Evolutionary conservation across 148 eudicot genomes (phyloP).

Genomic region (Tetragonia tetragonoides): DNA sequence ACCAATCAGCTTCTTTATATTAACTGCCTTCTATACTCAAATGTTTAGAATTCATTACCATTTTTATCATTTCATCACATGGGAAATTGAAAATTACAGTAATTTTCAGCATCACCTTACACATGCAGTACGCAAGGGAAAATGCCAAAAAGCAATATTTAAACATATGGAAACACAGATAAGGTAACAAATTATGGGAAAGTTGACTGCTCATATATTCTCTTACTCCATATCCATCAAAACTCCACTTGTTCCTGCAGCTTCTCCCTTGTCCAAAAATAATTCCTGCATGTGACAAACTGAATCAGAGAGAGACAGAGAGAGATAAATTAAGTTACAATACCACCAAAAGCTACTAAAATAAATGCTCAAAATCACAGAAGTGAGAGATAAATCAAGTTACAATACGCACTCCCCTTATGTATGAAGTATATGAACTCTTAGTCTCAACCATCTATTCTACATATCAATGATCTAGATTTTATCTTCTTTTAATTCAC

Average conservation of each 20-base stretch:
- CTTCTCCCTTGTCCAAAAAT: conserved; percentile 61
- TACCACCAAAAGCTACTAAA: background rate
- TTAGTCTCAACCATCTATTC: too few species aligned
- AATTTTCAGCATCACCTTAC: background rate
- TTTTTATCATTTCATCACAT: background rate
- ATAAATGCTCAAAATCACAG: too few species aligned
- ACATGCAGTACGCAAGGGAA: background rate
- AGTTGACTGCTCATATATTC: conserved; percentile 9
- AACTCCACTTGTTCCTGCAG: conserved; percentile 46
- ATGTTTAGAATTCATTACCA: background rate
- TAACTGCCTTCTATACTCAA: background rate
- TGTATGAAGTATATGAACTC: too few species aligned
- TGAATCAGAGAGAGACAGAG: background rate
- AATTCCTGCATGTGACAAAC: conserved; percentile 46
- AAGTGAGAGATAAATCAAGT: too few species aligned
- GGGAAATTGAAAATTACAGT: background rate
- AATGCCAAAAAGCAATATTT: background rate
- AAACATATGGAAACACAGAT: background rate
- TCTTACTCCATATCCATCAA: conserved; percentile 47
- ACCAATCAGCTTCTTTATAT: background rate
- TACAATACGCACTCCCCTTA: too few species aligned
- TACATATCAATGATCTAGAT: too few species aligned
- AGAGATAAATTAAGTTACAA: background rate
- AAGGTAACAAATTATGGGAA: conserved; percentile 3
- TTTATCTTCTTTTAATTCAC: too few species aligned